phyloP scores from a whole-genome alignment of 1,284 basidiomycete species.

The Cystobasidium sp. region DNA sequence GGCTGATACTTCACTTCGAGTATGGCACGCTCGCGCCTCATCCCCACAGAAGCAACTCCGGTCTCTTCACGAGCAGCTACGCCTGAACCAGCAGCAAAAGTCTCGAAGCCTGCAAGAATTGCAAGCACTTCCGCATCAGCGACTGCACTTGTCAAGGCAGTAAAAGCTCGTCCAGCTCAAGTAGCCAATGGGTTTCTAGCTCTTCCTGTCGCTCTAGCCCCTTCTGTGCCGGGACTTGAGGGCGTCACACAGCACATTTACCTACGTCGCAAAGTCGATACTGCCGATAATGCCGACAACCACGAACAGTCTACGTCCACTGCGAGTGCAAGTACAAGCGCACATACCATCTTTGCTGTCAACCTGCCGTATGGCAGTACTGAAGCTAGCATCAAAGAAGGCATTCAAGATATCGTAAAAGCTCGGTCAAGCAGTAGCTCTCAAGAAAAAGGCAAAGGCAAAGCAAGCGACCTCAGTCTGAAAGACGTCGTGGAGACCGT shows the following conservation, averaged over 20 bases:
- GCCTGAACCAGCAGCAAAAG: conserved; percentile 4
- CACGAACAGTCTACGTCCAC: background rate
- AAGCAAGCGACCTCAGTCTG: conserved; percentile 5
- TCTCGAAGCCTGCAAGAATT: background rate
- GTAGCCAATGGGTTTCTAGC: conserved; percentile 28
- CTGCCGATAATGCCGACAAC: background rate
- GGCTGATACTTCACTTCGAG: background rate
- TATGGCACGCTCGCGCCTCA: conserved; percentile 28
- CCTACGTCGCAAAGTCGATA: conserved; percentile 15
- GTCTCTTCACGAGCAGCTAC: conserved; percentile 1
- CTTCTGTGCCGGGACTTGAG: background rate
- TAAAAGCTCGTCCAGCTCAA: conserved; percentile 9
- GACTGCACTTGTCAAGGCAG: background rate
- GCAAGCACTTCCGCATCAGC: background rate
- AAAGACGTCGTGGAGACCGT: conserved; percentile 14
- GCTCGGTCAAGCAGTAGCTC: conserved; percentile 7
- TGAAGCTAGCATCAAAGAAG: conserved; percentile 24
- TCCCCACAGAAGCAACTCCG: conserved; percentile 34
- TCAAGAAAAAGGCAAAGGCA: conserved; percentile 34
- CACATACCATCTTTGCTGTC: conserved; percentile 36
- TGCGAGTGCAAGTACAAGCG: background rate
- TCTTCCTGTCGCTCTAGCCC: conserved; percentile 11
- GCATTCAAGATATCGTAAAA: conserved; percentile 21
- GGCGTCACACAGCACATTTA: conserved; percentile 34
- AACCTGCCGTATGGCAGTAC: conserved; percentile 35